Base-by-base conservation (phyloP, 177 flowering plant genomes). In the Vitis hybrid region DNA sequence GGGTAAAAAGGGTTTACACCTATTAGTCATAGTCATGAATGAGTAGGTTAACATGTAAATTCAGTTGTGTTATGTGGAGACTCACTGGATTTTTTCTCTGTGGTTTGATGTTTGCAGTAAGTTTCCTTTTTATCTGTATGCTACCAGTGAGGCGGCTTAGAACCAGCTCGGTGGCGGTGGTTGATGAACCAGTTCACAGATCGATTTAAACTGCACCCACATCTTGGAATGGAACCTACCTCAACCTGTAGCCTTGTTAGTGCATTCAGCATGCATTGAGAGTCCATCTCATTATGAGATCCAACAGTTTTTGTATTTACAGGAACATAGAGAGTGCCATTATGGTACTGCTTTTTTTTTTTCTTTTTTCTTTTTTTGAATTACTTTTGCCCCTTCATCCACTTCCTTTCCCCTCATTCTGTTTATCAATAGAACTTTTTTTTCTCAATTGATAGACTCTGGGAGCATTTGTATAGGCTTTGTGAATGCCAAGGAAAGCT, bases 381-480 rank as follows among this genome's bases (percentile, higher is more conserved):
- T 61, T 66, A 60, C 60, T 11, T 60, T 60, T 2, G 13, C 13
- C 15, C 40, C 10, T 21, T 60, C 17, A 54, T 54, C 56, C 15
- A 17, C 56, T 60, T 60, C 26, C 62, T 26, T 21, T 52, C 23
- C 12, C n/a, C 15, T 14, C 8, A 26, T 21, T 51, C 32, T 52
- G 14, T 58, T 64, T 13, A 1, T 4, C 30, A 32, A 59, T 30
- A 64, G 64, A 67, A 63, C 40, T 11, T 40, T 7, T 26, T 68
- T 12, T 57, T 10, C 32, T 17, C 15, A 32, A 23, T 52, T 55
- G 17, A 45, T 73, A 61, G 62, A 62, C 61, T 52, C 10, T 52
- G 18, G 51, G 50, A 64, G 56, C 34, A 14, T 51, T 40, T 68
- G 54, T 74, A 58, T 74, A 74, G 60, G 56, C 15, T 26, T 21